Evolutionary conservation across 805 yeast genomes (phyloP).

Genomic region (Ogataea pilisensis): DNA sequence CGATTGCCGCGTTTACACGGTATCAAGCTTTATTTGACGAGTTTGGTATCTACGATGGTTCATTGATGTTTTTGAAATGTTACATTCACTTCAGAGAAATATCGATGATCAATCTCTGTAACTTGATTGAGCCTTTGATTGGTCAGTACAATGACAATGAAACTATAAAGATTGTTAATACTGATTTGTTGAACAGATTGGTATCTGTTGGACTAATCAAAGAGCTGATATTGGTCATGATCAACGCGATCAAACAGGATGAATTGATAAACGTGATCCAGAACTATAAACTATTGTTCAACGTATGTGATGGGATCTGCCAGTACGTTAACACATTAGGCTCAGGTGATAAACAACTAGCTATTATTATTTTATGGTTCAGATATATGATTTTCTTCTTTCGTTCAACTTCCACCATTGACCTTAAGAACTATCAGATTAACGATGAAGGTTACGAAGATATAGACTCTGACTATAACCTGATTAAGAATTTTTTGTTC

Average conservation of each 20-base stretch:
- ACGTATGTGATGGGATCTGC: constrained; percentile 23
- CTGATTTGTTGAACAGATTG: constrained; percentile 16
- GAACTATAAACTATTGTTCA: constrained; percentile 23
- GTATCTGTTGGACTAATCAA: constrained; percentile 21
- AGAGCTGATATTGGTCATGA: constrained; percentile 23
- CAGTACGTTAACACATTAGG: constrained; percentile 10
- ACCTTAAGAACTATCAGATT: constrained; percentile 43
- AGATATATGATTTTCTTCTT: constrained; percentile 35
- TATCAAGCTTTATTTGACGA: constrained; percentile 23
- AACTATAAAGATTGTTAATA: constrained; percentile 8
- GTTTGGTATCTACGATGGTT: constrained; percentile 26
- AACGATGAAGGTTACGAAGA: constrained; percentile 42
- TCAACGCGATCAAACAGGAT: constrained; percentile 29
- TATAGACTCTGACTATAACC: constrained; percentile 26
- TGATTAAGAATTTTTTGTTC: constrained; percentile 23
- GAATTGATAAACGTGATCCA: constrained; percentile 26
- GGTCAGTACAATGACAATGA: constrained; percentile 7
- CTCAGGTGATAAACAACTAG: constrained; percentile 17
- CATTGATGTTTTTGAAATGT: constrained; percentile 18
- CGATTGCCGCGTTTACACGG: constrained; percentile 24
- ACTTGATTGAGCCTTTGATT: constrained; percentile 18
- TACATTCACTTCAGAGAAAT: constrained; percentile 27
- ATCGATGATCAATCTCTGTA: constrained; percentile 17
- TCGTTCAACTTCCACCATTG: constrained; percentile 47
- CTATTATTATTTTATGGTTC: constrained; percentile 27